These are phyloP conservation scores for Eucalyptus sp. DNA, from an alignment of 345 rosid species.

Conservation along the genomic window DNA sequence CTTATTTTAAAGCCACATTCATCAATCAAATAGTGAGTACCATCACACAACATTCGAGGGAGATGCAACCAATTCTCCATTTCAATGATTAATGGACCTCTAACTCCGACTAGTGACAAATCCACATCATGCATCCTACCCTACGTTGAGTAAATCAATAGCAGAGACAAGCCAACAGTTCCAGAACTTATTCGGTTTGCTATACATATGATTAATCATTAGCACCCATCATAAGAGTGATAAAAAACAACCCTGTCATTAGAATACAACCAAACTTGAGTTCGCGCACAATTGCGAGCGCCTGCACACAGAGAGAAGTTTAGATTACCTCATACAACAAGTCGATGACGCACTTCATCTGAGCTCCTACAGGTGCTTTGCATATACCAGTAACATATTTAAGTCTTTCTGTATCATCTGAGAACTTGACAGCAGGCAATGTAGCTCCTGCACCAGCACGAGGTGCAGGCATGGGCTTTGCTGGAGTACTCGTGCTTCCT, in stretches of 20 bases:
- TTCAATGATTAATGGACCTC: background rate
- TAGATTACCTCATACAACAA: constrained; percentile 28
- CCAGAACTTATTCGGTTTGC: background rate
- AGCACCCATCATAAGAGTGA: background rate
- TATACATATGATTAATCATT: background rate
- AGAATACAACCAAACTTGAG: background rate
- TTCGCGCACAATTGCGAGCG: rapidly evolving
- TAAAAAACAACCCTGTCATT: background rate
- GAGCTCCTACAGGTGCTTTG: constrained; percentile 73
- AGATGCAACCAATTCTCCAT: background rate
- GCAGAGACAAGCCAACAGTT: background rate
- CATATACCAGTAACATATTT: constrained; percentile 39
- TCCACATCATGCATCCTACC: background rate
- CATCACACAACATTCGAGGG: background rate
- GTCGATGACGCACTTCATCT: constrained; percentile 78
- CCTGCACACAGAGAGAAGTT: background rate
- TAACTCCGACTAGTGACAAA: background rate
- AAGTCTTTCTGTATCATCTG: constrained; percentile 66
- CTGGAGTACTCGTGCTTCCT: constrained; percentile 8
- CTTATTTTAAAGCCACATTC: background rate
- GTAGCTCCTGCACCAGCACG: constrained; percentile 10
- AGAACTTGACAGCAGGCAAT: constrained; percentile 45
- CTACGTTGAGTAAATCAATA: rapidly evolving
- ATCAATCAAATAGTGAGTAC: background rate
- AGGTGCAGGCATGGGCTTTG: constrained; percentile 15